These are phyloP conservation scores for Craspedostauros australis DNA, from an alignment of 108 stramenopile genomes.

Conservation along the genomic window DNA sequence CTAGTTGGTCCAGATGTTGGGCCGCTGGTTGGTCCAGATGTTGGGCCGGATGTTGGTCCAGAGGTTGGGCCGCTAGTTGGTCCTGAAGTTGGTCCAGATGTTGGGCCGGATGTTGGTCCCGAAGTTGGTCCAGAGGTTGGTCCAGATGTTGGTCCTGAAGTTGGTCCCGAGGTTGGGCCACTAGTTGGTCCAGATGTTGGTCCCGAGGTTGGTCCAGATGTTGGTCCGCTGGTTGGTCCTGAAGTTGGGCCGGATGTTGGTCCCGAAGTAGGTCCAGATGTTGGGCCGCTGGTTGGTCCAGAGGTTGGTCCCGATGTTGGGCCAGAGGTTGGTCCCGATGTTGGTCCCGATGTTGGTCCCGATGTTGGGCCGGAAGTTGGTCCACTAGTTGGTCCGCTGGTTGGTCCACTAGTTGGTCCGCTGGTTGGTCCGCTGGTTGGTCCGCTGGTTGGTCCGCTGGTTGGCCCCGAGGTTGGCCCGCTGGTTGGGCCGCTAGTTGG, in stretches of 20 bases:
- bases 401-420: not conserved
- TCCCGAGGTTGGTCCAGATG: slow-evolving; percentile 1
- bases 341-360: slow-evolving; percentile 1
- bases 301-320: not conserved
- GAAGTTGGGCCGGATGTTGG: no score
- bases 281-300: not conserved
- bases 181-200: slow-evolving; percentile 1
- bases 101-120: not conserved
- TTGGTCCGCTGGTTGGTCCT: slow-evolving; percentile 3
- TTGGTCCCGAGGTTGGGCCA: slow-evolving; percentile 6
- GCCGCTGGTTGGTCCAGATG: slow-evolving; percentile 1
- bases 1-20: slow-evolving; percentile 4
- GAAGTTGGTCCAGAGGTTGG: slow-evolving; percentile 4
- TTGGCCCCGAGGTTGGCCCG: slow-evolving; percentile 1
- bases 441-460: not conserved
- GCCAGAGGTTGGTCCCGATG: slow-evolving; percentile 1
- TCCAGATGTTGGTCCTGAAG: slow-evolving; percentile 8
- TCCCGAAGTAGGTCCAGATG: slow-evolving; percentile 5
- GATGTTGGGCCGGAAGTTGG: slow-evolving; percentile 2
- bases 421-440: not conserved
- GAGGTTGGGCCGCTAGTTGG: not conserved
- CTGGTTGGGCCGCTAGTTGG: slow-evolving; percentile 1
- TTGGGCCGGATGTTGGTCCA: slow-evolving; percentile 2
- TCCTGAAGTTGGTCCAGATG: slow-evolving; percentile 2
- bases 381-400: not conserved